These are phyloP conservation scores for Pseudonitzschia pungens DNA, from an alignment of 108 stramenopile genomes.

Conservation along the genomic window DNA sequence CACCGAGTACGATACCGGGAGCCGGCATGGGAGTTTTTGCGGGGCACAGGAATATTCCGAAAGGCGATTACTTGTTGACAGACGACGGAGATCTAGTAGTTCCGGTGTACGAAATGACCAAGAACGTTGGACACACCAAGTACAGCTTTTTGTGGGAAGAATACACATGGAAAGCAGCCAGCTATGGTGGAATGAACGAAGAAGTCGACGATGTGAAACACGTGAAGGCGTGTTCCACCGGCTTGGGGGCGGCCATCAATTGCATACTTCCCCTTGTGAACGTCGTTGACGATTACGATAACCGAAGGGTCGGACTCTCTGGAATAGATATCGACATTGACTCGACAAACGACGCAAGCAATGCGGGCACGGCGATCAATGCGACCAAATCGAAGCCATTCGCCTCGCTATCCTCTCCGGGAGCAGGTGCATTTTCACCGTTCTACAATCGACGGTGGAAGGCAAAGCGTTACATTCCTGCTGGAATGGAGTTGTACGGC, in stretches of 20 bases:
- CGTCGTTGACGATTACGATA: slow-evolving; percentile 10
- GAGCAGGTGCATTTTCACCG: slow-evolving; percentile 50
- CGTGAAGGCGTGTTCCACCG: slow-evolving; percentile 26
- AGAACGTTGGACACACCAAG: slow-evolving; percentile 21
- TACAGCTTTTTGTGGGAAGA: slow-evolving; percentile 35
- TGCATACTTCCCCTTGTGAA: slow-evolving; percentile 32
- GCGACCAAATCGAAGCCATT: not conserved
- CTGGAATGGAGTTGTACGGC: slow-evolving; percentile 59
- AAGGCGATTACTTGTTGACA: slow-evolving; percentile 22
- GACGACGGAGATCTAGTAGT: slow-evolving; percentile 29
- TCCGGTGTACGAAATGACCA: slow-evolving; percentile 26
- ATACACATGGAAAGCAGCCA: slow-evolving; percentile 10
- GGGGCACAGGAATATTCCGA: slow-evolving; percentile 24
- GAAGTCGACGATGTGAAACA: slow-evolving; percentile 20
- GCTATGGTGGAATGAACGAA: slow-evolving; percentile 33
- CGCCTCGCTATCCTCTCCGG: slow-evolving; percentile 36
- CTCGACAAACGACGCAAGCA: not conserved
- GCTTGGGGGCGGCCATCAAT: slow-evolving; percentile 36
- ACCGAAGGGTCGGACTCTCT: slow-evolving; percentile 17
- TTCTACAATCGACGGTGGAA: slow-evolving; percentile 41
- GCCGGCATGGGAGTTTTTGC: slow-evolving; percentile 67
- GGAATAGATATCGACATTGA: not conserved
- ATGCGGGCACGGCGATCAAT: no score
- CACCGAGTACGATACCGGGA: slow-evolving; percentile 54
- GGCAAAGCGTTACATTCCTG: slow-evolving; percentile 48